These are phyloP conservation scores for Asparagopsis taxiformis DNA, from an alignment of 31 red algal genomes.

Conservation along the genomic window DNA sequence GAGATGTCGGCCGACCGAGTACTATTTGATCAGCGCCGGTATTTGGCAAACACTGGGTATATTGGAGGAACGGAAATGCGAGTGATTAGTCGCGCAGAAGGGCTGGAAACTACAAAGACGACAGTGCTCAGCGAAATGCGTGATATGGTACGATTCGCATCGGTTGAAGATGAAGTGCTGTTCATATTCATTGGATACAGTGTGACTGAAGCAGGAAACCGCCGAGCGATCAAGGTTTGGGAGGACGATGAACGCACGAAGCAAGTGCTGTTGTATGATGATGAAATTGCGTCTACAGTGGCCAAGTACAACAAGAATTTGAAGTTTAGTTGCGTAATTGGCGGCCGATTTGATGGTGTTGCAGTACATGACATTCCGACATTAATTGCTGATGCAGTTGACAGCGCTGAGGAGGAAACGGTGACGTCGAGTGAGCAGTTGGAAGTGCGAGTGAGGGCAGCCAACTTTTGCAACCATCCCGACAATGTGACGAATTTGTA, in stretches of 20 bases:
- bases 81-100: not conserved
- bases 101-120: not conserved
- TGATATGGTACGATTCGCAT: not conserved
- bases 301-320: too few relatives aligned
- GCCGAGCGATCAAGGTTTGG: not conserved
- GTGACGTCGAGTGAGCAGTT: too few relatives aligned
- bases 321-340: too few relatives aligned
- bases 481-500: too few relatives aligned
- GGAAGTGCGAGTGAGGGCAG: too few relatives aligned
- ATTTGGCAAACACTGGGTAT: not conserved
- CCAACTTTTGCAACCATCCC: too few relatives aligned
- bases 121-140: not conserved
- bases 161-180: not conserved
- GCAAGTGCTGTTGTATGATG: not conserved
- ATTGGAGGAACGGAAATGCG: not conserved
- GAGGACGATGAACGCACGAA: not conserved
- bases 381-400: too few relatives aligned
- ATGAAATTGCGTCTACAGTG: not conserved
- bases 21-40: not conserved
- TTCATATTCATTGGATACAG: not conserved
- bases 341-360: too few relatives aligned
- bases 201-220: not conserved
- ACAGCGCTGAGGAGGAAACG: too few relatives aligned
- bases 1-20: not conserved
- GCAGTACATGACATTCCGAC: too few relatives aligned